These are phyloP conservation scores for Pezizomycotina sp. DNA, from an alignment of 2,329 filamentous ascomycete species.

Conservation along the genomic window DNA sequence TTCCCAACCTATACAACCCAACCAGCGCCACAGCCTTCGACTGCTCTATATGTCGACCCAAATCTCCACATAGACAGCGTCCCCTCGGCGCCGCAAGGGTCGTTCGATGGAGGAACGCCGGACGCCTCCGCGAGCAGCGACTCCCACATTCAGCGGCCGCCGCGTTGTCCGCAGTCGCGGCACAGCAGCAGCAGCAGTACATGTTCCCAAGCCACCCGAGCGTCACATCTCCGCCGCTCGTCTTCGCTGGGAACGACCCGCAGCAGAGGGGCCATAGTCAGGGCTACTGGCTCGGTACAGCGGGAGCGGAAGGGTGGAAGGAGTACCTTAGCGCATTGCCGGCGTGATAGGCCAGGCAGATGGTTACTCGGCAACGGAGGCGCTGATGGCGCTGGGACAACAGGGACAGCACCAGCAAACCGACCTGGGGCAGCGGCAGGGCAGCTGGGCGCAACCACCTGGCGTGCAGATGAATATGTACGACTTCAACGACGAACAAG, in stretches of 20 bases:
- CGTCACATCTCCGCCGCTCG: constrained; percentile 1
- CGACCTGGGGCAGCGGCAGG: too few species aligned
- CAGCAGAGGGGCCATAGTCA: constrained; percentile 8
- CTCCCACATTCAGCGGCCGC: constrained; percentile 11
- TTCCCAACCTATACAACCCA: constrained; percentile 3
- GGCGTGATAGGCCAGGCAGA: constrained; percentile 12
- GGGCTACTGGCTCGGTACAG: constrained; percentile 10
- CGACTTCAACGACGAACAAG: too few species aligned
- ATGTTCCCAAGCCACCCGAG: background rate
- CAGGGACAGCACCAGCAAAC: too few species aligned
- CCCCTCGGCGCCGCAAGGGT: constrained; percentile 7
- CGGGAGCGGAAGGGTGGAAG: constrained; percentile 12
- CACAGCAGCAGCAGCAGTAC: constrained; percentile 1
- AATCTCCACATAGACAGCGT: constrained; percentile 11
- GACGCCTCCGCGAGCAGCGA: constrained; percentile 3
- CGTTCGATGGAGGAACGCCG: constrained; percentile 2
- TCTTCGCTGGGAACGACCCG: constrained; percentile 7
- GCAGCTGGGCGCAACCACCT: too few species aligned
- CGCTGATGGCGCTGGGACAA: constrained; percentile 16
- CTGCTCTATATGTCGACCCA: constrained; percentile 7
- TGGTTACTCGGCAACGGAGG: constrained; percentile 14
- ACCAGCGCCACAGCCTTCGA: background rate
- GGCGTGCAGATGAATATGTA: too few species aligned
- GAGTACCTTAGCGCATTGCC: constrained; percentile 16
- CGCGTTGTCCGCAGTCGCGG: constrained; percentile 6